Percentiles rank a stretch among this genome's conserved stretches.
Evolutionary conservation across 176 grass and related monocot species (phyloP).

Genomic region (Cenchrus americanus): DNA sequence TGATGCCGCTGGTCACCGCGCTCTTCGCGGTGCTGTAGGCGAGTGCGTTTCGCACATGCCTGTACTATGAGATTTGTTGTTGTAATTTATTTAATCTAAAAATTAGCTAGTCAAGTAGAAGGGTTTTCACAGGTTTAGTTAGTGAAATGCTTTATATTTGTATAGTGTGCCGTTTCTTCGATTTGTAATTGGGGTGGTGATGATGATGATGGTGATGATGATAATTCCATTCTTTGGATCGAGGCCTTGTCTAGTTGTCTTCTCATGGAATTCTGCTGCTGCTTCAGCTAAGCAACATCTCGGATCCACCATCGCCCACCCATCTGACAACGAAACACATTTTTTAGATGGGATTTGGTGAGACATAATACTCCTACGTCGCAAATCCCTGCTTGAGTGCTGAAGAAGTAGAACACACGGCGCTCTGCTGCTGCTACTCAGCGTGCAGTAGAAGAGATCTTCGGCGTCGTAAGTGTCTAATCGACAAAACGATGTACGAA

Average conservation of each 20-base stretch:
- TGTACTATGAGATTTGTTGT: neutral
- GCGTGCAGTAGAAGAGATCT: no score
- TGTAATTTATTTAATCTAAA: neutral
- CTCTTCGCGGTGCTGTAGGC: neutral
- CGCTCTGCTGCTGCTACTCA: no score
- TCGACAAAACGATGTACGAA: no score
- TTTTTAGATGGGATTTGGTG: no score
- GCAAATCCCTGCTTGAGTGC: no score
- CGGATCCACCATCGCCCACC: no score
- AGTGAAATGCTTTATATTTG: neutral
- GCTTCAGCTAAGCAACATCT: no score
- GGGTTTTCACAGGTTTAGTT: neutral
- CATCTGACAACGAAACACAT: no score
- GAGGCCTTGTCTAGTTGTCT: neutral
- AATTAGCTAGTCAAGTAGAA: neutral
- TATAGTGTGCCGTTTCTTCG: neutral
- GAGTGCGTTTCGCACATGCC: neutral
- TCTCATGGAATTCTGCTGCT: no score
- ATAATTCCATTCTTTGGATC: neutral
- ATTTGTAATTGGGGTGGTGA: neutral
- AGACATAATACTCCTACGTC: no score
- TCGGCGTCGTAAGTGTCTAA: no score
- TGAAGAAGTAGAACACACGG: no score
- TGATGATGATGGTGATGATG: neutral
- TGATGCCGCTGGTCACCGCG: neutral